Conservation (phyloP, 106 monocot genomes). For the Phalaenopsis aphrodite region DNA sequence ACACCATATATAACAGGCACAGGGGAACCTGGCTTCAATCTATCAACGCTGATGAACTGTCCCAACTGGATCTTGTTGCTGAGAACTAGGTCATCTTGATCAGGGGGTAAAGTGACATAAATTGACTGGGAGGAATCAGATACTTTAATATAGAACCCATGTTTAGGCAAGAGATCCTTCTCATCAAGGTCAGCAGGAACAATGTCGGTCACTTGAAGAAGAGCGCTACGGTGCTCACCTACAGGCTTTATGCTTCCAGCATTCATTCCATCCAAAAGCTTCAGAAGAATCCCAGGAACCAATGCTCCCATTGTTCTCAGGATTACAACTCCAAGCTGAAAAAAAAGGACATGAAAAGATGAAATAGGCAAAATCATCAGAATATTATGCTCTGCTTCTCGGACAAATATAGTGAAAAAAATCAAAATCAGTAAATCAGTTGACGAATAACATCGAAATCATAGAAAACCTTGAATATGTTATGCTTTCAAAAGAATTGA, state of each 20-base stretch:
- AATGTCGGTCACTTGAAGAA: constrained; percentile 89
- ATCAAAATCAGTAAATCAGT: not conserved
- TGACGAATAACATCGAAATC: not conserved
- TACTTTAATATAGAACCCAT: constrained; percentile 92
- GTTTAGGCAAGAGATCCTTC: constrained; percentile 80
- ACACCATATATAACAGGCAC: constrained; percentile 68
- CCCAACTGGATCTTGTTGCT: constrained; percentile 90
- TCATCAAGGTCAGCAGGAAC: constrained; percentile 86
- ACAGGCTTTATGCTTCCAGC: constrained; percentile 42
- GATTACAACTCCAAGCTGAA: not conserved
- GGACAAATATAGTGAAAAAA: not conserved
- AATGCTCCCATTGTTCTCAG: constrained; percentile 52
- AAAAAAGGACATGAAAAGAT: not conserved
- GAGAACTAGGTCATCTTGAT: constrained; percentile 80
- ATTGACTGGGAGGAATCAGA: constrained; percentile 85
- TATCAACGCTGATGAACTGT: constrained; percentile 82
- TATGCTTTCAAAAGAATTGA: not conserved
- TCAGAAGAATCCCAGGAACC: constrained; percentile 56
- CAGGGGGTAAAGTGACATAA: constrained; percentile 60
- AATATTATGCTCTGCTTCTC: not conserved
- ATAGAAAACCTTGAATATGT: not conserved
- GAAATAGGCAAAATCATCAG: not conserved
- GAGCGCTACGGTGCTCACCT: constrained; percentile 64
- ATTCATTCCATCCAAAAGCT: constrained; percentile 78
- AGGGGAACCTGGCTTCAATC: constrained; percentile 49